Base-by-base conservation (phyloP, 352 stramenopile genomes). In the Phytophthora litchii region DNA sequence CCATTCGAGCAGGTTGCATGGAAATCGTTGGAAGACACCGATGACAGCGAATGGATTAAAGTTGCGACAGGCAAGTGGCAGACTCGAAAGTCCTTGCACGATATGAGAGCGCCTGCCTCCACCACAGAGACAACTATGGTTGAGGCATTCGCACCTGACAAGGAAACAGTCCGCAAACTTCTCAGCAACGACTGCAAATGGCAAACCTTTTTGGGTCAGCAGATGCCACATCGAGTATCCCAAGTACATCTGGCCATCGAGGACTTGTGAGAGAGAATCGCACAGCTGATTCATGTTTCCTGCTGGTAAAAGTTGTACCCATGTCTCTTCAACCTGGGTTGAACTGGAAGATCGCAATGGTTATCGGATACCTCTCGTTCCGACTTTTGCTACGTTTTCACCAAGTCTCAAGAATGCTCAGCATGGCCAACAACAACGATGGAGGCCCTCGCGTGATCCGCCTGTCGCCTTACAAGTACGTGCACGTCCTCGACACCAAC, bases 401-500 rank as follows among this genome's bases (percentile, higher is more conserved):
- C 16, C 44, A 58, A 50, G 12, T 27, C 8, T 31, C 34, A 31
- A 10, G n/a, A 37, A 63, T 67, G 44, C 38, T 52, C 12, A 56
- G 21, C 50, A 67, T 56, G 50, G 14, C 35, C 7, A 46, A 42
- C 60, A 64, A n/a, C 41, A 69, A 65, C 8, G 72, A 68, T 44
- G 74, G 67, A 23, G 78, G 80, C 11, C 78, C 80, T 16, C 83
- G 80, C 46, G 84, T 93, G 38, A 88, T 93, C 45, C 82, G 80
- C 47, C 67, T 93, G 17, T 66, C 84, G 38, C 81, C 84, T 0
- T 91, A 93, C 78, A 89, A 93, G 61, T 93, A 91, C 47, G 76
- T 93, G 1, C 78, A 93, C 55, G 76, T 93, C 58, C 84, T 91
- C 6, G 84, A 93, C 70, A 93, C 84, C 54, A 93, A 93, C 76